Evolutionary conservation across 352 stramenopile genomes (phyloP).

Genomic region (Phytophthora pinifolia): DNA sequence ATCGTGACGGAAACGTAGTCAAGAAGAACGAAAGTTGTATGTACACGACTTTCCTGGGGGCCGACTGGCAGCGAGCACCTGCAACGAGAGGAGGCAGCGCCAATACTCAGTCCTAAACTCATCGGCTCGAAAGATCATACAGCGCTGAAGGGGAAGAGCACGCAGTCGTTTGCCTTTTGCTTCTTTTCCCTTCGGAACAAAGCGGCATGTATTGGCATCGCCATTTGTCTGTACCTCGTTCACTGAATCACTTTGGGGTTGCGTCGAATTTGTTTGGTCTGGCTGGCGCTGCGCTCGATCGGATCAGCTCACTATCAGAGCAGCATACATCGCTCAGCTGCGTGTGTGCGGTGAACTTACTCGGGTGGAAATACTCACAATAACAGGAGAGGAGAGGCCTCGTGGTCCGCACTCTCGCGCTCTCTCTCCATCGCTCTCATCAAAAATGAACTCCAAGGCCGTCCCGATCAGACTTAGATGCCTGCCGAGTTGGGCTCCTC

Average conservation of each 20-base stretch:
- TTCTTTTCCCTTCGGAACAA: slow-evolving; percentile 25
- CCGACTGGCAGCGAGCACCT: slow-evolving; percentile 53
- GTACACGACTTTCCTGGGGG: slow-evolving; percentile 75
- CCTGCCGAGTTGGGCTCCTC: slow-evolving; percentile 53
- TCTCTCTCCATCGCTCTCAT: slow-evolving; percentile 23
- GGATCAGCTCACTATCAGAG: slow-evolving; percentile 15
- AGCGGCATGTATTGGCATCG: slow-evolving; percentile 30
- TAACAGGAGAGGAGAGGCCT: slow-evolving; percentile 17
- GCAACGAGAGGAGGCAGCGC: slow-evolving; percentile 15
- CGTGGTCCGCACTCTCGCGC: slow-evolving; percentile 7
- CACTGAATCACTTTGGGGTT: slow-evolving; percentile 24
- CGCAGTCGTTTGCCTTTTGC: slow-evolving; percentile 2
- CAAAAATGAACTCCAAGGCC: slow-evolving; percentile 28
- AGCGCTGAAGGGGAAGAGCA: background rate
- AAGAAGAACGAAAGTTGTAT: slow-evolving; percentile 66
- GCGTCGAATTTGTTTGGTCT: slow-evolving; percentile 28
- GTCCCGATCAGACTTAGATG: slow-evolving; percentile 36
- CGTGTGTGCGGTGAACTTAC: slow-evolving; percentile 19
- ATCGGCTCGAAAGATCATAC: no score
- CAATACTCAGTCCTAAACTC: slow-evolving; percentile 1
- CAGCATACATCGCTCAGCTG: slow-evolving; percentile 16
- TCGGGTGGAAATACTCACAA: slow-evolving; percentile 33
- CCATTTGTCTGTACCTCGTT: slow-evolving; percentile 34
- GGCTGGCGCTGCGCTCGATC: slow-evolving; percentile 24
- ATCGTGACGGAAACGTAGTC: slow-evolving; percentile 55